phyloP scores from a whole-genome alignment of 176 grass and related monocot genomes.

The Pharus latifolius region DNA sequence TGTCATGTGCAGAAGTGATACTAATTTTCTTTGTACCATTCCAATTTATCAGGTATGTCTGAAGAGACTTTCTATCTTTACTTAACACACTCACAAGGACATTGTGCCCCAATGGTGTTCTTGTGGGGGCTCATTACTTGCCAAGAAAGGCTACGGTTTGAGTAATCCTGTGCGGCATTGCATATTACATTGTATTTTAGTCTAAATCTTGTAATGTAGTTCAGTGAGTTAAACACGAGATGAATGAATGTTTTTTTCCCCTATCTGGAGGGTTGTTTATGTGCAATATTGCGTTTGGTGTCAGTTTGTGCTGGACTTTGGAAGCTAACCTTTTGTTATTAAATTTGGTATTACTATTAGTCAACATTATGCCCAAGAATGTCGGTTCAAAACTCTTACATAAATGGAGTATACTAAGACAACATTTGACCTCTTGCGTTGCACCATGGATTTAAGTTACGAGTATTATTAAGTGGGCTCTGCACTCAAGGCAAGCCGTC shows the following conservation, averaged over 20 bases:
- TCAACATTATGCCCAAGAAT: constrained; percentile 13
- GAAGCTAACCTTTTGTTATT: not conserved
- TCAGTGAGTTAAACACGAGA: not conserved
- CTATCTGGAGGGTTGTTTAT: not conserved
- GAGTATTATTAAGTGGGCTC: constrained; percentile 11
- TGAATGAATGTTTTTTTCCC: not conserved
- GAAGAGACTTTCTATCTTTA: too few species aligned
- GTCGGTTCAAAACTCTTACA: not conserved
- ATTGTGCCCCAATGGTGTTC: too few species aligned
- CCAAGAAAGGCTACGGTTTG: too few species aligned
- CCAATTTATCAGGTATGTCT: too few species aligned
- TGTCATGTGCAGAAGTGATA: too few species aligned
- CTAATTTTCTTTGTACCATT: too few species aligned
- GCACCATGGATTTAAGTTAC: not conserved
- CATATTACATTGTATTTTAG: not conserved
- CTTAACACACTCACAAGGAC: too few species aligned
- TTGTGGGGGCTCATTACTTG: too few species aligned
- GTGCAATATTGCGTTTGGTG: too few species aligned
- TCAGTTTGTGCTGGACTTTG: not conserved
- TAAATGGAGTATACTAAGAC: not conserved
- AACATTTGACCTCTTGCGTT: constrained; percentile 12
- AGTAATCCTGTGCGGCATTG: too few species aligned
- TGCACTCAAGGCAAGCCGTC: constrained; percentile 5
- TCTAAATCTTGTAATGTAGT: too few species aligned
- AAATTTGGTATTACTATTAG: not conserved